Evolutionary conservation across 2,329 filamentous ascomycete genomes (phyloP).

Genomic region (Cladophialophora yegresii): DNA sequence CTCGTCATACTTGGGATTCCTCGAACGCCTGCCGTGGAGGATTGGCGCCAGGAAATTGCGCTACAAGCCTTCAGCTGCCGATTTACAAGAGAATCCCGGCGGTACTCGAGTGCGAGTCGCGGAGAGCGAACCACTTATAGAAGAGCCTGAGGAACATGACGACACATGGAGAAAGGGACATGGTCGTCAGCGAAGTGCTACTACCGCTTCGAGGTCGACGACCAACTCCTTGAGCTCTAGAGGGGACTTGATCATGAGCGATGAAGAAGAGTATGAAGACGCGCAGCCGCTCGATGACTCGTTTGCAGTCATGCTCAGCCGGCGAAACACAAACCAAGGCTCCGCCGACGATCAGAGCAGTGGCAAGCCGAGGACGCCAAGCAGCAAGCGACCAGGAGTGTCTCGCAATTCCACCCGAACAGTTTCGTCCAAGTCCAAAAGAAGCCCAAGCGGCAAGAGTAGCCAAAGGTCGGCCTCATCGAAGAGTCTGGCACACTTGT

Average conservation of each 20-base stretch:
- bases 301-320: conserved; percentile 79
- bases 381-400: conserved; percentile 47
- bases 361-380: conserved; percentile 54
- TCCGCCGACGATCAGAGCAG: conserved; percentile 70
- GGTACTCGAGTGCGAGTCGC: conserved; percentile 47
- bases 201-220: conserved; percentile 75
- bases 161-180: conserved; percentile 43
- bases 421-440: conserved; percentile 49
- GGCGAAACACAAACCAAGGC: conserved; percentile 59
- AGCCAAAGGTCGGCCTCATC: conserved; percentile 41
- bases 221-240: conserved; percentile 83
- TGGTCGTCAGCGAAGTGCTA: conserved; percentile 70
- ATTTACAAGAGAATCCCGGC: conserved; percentile 82
- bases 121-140: conserved; percentile 72
- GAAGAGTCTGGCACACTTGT: conserved; percentile 30
- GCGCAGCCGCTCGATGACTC: conserved; percentile 91
- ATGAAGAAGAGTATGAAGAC: conserved; percentile 75
- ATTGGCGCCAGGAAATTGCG: conserved; percentile 74
- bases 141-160: conserved; percentile 56
- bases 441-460: conserved; percentile 38
- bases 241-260: conserved; percentile 87
- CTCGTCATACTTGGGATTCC: conserved; percentile 80
- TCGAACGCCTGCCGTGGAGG: conserved; percentile 80
- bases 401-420: conserved; percentile 52
- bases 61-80: conserved; percentile 88